These are phyloP conservation scores for Plasmodium falciparum DNA, from an alignment of 169 alveolate genomes.

Conservation along the genomic window DNA sequence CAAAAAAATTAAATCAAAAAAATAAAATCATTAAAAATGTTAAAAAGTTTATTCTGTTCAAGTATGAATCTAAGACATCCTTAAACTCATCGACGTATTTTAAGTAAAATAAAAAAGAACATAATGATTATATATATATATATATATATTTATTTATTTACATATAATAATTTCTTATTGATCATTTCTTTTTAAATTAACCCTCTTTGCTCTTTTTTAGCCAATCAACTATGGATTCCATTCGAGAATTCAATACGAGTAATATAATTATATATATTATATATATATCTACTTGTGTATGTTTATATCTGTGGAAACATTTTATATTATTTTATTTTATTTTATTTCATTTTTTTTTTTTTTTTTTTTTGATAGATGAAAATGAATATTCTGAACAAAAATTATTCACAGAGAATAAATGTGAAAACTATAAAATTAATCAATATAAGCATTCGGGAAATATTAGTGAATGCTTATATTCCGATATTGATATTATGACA, in stretches of 20 bases:
- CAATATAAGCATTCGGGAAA: constrained; percentile 1
- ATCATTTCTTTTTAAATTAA: neutral
- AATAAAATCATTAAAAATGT: constrained; percentile 43
- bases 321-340: too few relatives aligned
- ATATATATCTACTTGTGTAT: too few relatives aligned
- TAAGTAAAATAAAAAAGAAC: constrained; percentile 26
- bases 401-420: neutral
- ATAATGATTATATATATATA: neutral
- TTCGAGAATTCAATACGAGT: constrained; percentile 27
- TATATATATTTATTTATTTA: neutral
- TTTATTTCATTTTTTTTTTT: neutral
- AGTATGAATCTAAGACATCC: constrained; percentile 32
- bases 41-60: constrained; percentile 28
- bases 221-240: constrained; percentile 64
- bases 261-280: neutral
- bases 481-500: constrained; percentile 26
- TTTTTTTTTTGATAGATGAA: constrained; percentile 27
- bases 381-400: constrained; percentile 25
- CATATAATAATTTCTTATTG: neutral
- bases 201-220: constrained; percentile 8
- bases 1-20: constrained; percentile 28
- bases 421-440: neutral
- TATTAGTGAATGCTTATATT: constrained; percentile 31
- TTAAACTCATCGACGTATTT: constrained; percentile 36
- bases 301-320: neutral